Percentiles rank a stretch among this genome's conserved stretches.
phyloP scores from a whole-genome alignment of 441 rosid genomes.

The Erodium chrysanthum region DNA sequence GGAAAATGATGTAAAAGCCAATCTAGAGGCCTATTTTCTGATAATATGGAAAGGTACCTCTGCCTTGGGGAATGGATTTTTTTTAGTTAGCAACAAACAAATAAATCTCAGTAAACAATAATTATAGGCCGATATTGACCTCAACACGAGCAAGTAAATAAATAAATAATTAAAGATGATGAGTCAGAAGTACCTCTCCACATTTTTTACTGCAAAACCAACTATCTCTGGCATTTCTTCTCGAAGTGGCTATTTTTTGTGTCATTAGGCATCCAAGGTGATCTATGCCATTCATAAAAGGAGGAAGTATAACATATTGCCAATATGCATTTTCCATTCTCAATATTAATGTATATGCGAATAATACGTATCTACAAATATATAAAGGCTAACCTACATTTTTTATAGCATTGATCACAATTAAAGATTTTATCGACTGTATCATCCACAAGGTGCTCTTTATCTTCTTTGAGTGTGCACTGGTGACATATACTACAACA shows the following conservation, averaged over 20 bases:
- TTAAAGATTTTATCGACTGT: conserved; percentile 18
- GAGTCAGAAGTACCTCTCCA: conserved; percentile 37
- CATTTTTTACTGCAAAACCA: conserved; percentile 70
- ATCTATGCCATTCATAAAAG: conserved; percentile 33
- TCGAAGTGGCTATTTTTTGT: conserved; percentile 19
- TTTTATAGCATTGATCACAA: conserved; percentile 59
- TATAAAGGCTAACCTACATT: conserved; percentile 37
- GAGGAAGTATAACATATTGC: conserved; percentile 16
- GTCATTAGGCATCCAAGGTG: conserved; percentile 39
- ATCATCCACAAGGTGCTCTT: conserved; percentile 20
- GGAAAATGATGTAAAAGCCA: background rate
- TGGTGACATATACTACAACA: conserved; percentile 42
- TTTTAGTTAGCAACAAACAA: background rate
- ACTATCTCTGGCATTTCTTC: conserved; percentile 22
- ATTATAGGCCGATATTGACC: background rate
- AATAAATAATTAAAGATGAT: background rate
- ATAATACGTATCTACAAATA: background rate
- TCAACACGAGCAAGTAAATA: background rate
- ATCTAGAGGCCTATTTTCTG: background rate
- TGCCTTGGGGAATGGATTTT: background rate
- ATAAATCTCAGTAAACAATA: background rate
- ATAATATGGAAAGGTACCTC: background rate
- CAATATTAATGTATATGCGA: background rate
- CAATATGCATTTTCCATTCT: conserved; percentile 3
- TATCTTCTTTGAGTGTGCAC: conserved; percentile 23